Evolutionary conservation across 352 stramenopile species (phyloP), one percentile per base, ranked within the genome.

Genomic region (Phytophthora multivora): DNA sequence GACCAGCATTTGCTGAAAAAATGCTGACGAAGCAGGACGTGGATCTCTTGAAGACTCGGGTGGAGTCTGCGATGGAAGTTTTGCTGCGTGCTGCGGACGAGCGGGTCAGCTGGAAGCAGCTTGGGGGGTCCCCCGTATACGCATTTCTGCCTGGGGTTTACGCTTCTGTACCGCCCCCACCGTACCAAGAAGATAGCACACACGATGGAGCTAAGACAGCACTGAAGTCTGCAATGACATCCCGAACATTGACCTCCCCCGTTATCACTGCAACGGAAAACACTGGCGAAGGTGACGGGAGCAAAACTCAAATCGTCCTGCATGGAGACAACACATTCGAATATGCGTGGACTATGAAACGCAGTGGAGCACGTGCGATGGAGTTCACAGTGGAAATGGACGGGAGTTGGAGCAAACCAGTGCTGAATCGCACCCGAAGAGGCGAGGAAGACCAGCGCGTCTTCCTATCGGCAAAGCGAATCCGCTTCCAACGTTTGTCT

Each of bases 241-340:
- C 39, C 2, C 19, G 15, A 33, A 31, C 41, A 30, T 35, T 33
- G n/a, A 50, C 9, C 38, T 10, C 21, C 30, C 4, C 30, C 13
- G 19, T 38, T 49, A 15, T 51, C 3, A 2, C 35, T 19, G 23
- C 28, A 6, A 30, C 45, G 31, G 45, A 56, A 18, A 12, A 35
- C 19, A 0, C 23, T 11, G 21, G 25, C 11, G 64, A 82, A 19
- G 67, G 66, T 13, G 73, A 73, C 36, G 75, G 75, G 5, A 74
- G 65, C 23, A 71, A 76, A 18, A 59, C 68, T 15, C 74, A 60
- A 1, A 41, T 95, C 1, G 31, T 89, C 11, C 72, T 95, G 6
- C 82, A 95, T 56, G 84, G 83, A 3, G 84, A 95, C 64, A 93
- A 91, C 59, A 80, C 80, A 5, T 95, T 95, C 43, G 82, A 93